A percentile compares a stretch with the other conserved stretches of the same genome.
Conservation (phyloP, 176 grass and related monocot genomes). For the Oryza meridionalis region DNA sequence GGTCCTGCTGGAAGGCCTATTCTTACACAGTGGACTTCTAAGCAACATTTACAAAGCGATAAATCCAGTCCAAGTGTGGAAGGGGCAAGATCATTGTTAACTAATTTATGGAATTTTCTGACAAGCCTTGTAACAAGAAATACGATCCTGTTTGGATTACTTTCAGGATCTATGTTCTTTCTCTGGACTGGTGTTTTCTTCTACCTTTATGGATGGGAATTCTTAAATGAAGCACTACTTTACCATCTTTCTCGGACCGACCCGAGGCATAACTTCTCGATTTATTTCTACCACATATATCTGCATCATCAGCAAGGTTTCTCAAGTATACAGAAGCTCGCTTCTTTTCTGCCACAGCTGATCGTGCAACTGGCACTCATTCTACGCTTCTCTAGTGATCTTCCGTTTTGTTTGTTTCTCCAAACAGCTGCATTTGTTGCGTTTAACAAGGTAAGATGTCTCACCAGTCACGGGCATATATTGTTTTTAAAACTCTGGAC, state of each 20-base stretch:
- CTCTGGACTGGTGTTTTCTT: constrained; percentile 71
- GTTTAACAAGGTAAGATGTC: constrained; percentile 80
- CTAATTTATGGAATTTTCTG: constrained; percentile 43
- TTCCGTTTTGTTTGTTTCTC: constrained; percentile 89
- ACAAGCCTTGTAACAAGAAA: constrained; percentile 60
- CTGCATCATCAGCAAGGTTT: constrained; percentile 87
- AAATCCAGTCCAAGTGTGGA: constrained; percentile 32
- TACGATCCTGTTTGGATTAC: constrained; percentile 67
- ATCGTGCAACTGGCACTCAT: constrained; percentile 79
- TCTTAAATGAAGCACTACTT: constrained; percentile 91
- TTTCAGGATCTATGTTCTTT: constrained; percentile 83
- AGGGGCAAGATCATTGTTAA: constrained; percentile 36
- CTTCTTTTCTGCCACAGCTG: constrained; percentile 87
- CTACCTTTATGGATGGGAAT: constrained; percentile 89
- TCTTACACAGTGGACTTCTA: constrained; percentile 59
- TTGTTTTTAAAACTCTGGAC: not conserved
- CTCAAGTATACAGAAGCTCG: constrained; percentile 70
- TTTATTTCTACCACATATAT: constrained; percentile 98
- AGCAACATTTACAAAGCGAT: constrained; percentile 36
- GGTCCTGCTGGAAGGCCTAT: constrained; percentile 45
- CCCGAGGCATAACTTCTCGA: constrained; percentile 94
- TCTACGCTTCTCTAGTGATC: constrained; percentile 60
- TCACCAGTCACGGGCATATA: not conserved
- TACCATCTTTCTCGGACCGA: constrained; percentile 94
- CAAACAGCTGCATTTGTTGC: constrained; percentile 95